Conservation (phyloP, 805 yeast genomes). For the Starmerella etchellsii region DNA sequence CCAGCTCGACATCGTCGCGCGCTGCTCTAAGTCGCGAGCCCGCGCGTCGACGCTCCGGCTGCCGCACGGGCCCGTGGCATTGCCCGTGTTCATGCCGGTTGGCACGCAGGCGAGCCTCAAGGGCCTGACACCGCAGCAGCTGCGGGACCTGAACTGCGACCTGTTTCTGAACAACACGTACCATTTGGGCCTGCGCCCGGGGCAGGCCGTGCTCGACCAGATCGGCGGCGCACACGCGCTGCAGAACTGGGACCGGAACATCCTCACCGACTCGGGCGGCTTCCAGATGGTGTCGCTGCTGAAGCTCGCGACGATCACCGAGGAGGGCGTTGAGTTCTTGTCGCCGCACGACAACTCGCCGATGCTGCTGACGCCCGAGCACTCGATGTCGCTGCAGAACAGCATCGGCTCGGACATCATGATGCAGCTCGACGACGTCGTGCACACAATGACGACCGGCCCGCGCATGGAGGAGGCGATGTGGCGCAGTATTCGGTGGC, state of each 20-base stretch:
- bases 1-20: constrained; percentile 31
- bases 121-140: constrained; percentile 34
- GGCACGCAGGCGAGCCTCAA: constrained; percentile 37
- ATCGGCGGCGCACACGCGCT: constrained; percentile 35
- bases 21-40: constrained; percentile 33
- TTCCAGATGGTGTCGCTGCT: constrained; percentile 36
- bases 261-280: constrained; percentile 35
- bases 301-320: constrained; percentile 35
- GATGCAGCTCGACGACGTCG: constrained; percentile 38
- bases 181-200: constrained; percentile 34
- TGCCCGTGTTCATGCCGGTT: constrained; percentile 39
- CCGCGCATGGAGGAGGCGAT: constrained; percentile 36
- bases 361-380: constrained; percentile 36
- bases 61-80: constrained; percentile 33
- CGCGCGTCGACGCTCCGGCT: constrained; percentile 32
- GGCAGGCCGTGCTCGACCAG: constrained; percentile 31
- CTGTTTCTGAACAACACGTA: constrained; percentile 35
- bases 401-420: constrained; percentile 36
- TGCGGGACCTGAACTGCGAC: constrained; percentile 30
- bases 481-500: constrained; percentile 34
- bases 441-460: constrained; percentile 33
- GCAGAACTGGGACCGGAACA: constrained; percentile 33
- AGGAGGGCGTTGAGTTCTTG: constrained; percentile 34
- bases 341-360: constrained; percentile 37
- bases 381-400: constrained; percentile 35